Evolutionary conservation across 2,329 filamentous ascomycete species (phyloP), one percentile per base, ranked within the genome.

Genomic region (Arthrobotrys sinensis): DNA sequence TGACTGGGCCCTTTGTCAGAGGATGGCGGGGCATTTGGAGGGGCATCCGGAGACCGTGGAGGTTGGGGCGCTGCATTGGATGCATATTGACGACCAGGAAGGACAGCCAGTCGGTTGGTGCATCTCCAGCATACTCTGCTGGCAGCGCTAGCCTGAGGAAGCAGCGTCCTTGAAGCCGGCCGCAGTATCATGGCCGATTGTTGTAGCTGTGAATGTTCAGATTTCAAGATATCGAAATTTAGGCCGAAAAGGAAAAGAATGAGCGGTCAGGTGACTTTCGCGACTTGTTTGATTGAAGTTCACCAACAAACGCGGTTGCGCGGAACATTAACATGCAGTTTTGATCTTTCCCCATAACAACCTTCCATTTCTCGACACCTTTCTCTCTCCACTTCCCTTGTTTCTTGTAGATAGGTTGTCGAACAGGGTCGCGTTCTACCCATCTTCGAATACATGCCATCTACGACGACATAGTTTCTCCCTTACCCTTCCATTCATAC

Each of bases 201-300:
- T 16, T 16, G 40, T 14, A 50, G 28, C 24, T 55, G 8, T 60
- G 52, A 12, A 19, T 5, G 43, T 19, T 12, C 8, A 16, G 43
- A 45, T 19, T 7, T 71, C 21, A 19, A 36, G 55, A 38, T 6
- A 48, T 53, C 16, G 57, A 65, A 65, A 32, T 64, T 71, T 50
- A 43, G 55, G 40, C 45, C 21, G 55, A 50, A 46, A 32, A 50
- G 53, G 36, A 43, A 60, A 60, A 73, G 45, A 63, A 53, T 64
- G 45, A n/a, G 32, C 2, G 70, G 70, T 68, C 70, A 75, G 19
- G 70, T 75, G 70, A 68, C 63, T 40, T 75, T 75, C 70, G 70
- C 63, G 70, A 75, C 32, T 38, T 40, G 19, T 60, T 69, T 43
- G 19, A 45, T 55, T 38, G 52, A 57, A 24, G 50, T 46, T 57